Evolutionary conservation across 2,329 filamentous ascomycete genomes (phyloP).

Genomic region (Nectriaceae sp.): DNA sequence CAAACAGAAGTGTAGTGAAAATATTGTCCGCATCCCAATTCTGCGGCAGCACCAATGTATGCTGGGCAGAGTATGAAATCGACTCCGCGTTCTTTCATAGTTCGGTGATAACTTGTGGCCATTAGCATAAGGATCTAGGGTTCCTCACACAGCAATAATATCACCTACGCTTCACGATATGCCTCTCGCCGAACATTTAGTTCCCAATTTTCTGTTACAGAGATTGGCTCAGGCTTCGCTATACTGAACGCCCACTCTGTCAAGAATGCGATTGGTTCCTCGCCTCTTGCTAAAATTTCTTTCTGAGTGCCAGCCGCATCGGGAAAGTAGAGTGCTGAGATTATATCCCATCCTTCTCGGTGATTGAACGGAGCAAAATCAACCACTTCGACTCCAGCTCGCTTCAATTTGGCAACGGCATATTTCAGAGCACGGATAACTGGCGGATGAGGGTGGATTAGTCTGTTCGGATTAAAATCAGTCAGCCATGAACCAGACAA

Average conservation of each 20-base stretch:
- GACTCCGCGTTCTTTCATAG: slow-evolving; percentile 23
- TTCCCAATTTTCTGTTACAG: slow-evolving; percentile 21
- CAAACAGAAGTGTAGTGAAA: slow-evolving; percentile 34
- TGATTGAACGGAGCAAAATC: slow-evolving; percentile 26
- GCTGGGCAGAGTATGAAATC: slow-evolving; percentile 31
- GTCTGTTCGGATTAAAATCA: background rate
- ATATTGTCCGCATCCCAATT: slow-evolving; percentile 22
- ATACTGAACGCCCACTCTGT: slow-evolving; percentile 25
- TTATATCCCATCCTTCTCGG: slow-evolving; percentile 19
- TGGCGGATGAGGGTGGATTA: slow-evolving; percentile 27
- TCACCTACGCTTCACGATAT: slow-evolving; percentile 8
- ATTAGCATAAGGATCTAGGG: background rate
- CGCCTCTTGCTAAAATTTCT: slow-evolving; percentile 17
- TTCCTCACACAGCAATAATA: background rate
- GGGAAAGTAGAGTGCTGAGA: slow-evolving; percentile 22
- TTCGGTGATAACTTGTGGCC: slow-evolving; percentile 4
- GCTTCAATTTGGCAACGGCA: slow-evolving; percentile 17
- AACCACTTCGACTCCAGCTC: slow-evolving; percentile 22
- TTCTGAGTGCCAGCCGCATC: slow-evolving; percentile 19
- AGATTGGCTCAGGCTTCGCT: slow-evolving; percentile 2
- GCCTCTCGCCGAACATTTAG: slow-evolving; percentile 20
- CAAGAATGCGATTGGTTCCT: slow-evolving; percentile 24
- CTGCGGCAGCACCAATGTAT: slow-evolving; percentile 23
- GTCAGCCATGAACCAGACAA: background rate
- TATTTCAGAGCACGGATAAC: slow-evolving; percentile 20